phyloP scores from a whole-genome alignment of 1,284 basidiomycete species.

The Boletus semigastroideus region DNA sequence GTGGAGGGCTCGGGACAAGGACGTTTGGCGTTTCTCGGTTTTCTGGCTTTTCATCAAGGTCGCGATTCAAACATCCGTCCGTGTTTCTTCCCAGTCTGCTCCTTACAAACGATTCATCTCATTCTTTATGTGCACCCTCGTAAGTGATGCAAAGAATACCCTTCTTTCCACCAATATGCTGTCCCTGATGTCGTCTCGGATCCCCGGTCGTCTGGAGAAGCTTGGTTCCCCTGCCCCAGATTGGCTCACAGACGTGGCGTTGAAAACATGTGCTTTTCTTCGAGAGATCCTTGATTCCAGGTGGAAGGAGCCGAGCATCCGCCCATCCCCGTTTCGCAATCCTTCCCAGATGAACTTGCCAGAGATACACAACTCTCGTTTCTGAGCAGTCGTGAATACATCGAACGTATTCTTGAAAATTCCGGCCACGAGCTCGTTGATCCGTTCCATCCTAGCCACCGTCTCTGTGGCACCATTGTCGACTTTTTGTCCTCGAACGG shows the following conservation, averaged over 20 bases:
- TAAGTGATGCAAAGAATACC: constrained; percentile 7
- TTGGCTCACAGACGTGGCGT: constrained; percentile 6
- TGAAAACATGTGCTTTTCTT: constrained; percentile 3
- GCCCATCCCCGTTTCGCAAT: constrained; percentile 19
- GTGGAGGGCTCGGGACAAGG: background rate
- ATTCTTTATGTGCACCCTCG: background rate
- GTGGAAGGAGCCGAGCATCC: background rate
- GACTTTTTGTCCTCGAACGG: constrained; percentile 18
- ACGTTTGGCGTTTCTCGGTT: background rate
- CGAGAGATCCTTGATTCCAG: constrained; percentile 1
- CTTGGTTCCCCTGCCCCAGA: constrained; percentile 15
- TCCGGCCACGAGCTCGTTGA: background rate
- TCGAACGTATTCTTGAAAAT: constrained; percentile 3
- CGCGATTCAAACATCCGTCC: background rate
- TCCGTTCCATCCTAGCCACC: constrained; percentile 11
- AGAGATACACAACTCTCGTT: constrained; percentile 33
- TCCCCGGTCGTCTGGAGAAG: constrained; percentile 37
- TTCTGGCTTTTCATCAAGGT: background rate
- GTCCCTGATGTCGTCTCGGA: constrained; percentile 25
- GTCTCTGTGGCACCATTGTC: constrained; percentile 5
- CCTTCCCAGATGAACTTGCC: constrained; percentile 24
- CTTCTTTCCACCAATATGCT: constrained; percentile 34
- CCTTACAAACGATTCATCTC: background rate
- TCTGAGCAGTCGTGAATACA: constrained; percentile 9
- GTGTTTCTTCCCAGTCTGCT: background rate